Evolutionary conservation across 495 filamentous ascomycete genomes (phyloP).

Genomic region (Talaromyces stipitatus): DNA sequence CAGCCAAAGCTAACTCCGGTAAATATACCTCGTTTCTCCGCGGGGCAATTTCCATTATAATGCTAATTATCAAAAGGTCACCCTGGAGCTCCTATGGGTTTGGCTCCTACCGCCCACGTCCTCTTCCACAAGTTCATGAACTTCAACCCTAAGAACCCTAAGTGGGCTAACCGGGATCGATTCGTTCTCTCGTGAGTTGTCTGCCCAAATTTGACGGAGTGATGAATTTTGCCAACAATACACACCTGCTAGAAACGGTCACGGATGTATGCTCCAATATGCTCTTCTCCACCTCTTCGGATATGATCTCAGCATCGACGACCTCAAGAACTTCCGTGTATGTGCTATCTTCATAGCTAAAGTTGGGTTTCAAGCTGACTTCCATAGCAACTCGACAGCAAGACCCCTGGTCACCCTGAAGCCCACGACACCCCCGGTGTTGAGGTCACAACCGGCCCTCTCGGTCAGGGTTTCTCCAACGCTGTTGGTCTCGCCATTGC

Average conservation of each 20-base stretch:
- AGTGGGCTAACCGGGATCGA: slow-evolving; percentile 94
- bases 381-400: slow-evolving; percentile 71
- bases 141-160: slow-evolving; percentile 98
- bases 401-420: slow-evolving; percentile 95
- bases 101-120: slow-evolving; percentile 96
- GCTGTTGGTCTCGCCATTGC: slow-evolving; percentile 96
- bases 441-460: slow-evolving; percentile 95
- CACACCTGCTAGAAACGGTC: slow-evolving; percentile 77
- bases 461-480: slow-evolving; percentile 92
- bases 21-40: neutral
- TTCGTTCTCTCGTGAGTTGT: slow-evolving; percentile 95
- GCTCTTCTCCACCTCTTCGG: slow-evolving; percentile 94
- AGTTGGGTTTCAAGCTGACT: neutral
- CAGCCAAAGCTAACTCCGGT: slow-evolving; percentile 79
- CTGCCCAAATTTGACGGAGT: neutral
- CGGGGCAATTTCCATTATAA: neutral
- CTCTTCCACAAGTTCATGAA: slow-evolving; percentile 98
- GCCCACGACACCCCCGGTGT: slow-evolving; percentile 92
- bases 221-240: slow-evolving; percentile 1
- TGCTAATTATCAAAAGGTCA: slow-evolving; percentile 48
- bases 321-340: slow-evolving; percentile 94
- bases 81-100: slow-evolving; percentile 98
- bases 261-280: slow-evolving; percentile 99
- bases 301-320: slow-evolving; percentile 76
- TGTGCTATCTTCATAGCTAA: slow-evolving; percentile 22